Evolutionary conservation across 495 filamentous ascomycete genomes (phyloP).

Genomic region (Platismatia glauca): DNA sequence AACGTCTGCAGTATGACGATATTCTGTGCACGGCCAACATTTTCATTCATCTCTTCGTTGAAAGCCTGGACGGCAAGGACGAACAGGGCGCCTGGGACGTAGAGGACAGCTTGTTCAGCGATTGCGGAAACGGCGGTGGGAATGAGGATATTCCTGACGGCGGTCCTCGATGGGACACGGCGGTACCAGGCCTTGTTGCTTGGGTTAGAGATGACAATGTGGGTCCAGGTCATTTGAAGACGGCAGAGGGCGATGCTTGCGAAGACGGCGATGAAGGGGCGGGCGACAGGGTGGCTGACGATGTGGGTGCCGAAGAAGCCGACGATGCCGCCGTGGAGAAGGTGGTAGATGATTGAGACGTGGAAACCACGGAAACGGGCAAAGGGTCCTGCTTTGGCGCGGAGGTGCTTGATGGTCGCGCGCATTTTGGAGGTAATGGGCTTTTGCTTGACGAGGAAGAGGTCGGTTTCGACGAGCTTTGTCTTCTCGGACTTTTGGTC

Average conservation of each 20-base stretch:
- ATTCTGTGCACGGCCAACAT: constrained; percentile 24
- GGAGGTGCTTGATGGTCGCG: constrained; percentile 49
- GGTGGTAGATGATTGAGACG: constrained; percentile 27
- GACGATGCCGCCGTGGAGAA: constrained; percentile 23
- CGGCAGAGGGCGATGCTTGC: constrained; percentile 47
- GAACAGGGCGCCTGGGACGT: constrained; percentile 20
- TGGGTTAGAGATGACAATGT: constrained; percentile 44
- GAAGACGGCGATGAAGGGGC: constrained; percentile 31
- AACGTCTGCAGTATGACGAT: constrained; percentile 30
- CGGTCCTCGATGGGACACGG: constrained; percentile 33
- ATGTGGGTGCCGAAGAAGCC: constrained; percentile 28
- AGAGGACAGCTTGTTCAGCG: constrained; percentile 20
- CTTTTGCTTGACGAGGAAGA: constrained; percentile 34
- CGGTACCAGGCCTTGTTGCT: constrained; percentile 22
- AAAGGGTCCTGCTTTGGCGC: constrained; percentile 42
- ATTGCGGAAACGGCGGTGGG: constrained; percentile 30
- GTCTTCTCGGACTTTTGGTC: constrained; percentile 23
- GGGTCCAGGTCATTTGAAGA: constrained; percentile 48
- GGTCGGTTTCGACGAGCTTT: constrained; percentile 26
- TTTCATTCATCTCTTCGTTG: constrained; percentile 22
- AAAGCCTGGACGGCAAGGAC: background rate
- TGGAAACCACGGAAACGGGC: constrained; percentile 51
- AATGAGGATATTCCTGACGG: constrained; percentile 32
- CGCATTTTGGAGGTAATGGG: constrained; percentile 54
- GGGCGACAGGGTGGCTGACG: constrained; percentile 25